These are phyloP conservation scores for Beauveria sp. DNA, from an alignment of 2,329 filamentous ascomycete genomes.

Conservation along the genomic window DNA sequence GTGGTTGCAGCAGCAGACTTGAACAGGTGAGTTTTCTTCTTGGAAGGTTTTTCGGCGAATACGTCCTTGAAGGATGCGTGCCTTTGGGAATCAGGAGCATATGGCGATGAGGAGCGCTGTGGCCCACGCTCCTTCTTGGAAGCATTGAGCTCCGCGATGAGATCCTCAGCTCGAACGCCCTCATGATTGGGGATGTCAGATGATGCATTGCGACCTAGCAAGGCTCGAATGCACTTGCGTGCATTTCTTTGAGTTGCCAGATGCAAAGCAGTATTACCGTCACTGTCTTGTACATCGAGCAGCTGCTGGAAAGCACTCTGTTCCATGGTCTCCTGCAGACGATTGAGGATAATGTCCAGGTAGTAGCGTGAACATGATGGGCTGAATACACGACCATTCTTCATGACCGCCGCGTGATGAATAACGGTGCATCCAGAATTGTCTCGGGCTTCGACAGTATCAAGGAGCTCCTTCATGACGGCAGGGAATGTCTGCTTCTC, in stretches of 20 bases:
- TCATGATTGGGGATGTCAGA: slow-evolving; percentile 76
- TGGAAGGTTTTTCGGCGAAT: slow-evolving; percentile 33
- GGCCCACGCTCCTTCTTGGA: slow-evolving; percentile 58
- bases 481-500: slow-evolving; percentile 86
- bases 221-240: slow-evolving; percentile 77
- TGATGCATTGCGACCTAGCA: slow-evolving; percentile 71
- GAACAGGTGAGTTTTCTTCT: slow-evolving; percentile 36
- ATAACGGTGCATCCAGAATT: slow-evolving; percentile 80
- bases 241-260: slow-evolving; percentile 74
- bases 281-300: slow-evolving; percentile 73
- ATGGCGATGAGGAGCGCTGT: slow-evolving; percentile 69
- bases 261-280: slow-evolving; percentile 80
- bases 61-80: slow-evolving; percentile 47
- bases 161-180: slow-evolving; percentile 75
- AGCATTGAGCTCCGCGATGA: slow-evolving; percentile 70
- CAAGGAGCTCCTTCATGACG: slow-evolving; percentile 74
- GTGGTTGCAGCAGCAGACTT: slow-evolving; percentile 60
- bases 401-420: slow-evolving; percentile 87
- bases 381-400: slow-evolving; percentile 71
- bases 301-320: slow-evolving; percentile 69
- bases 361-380: slow-evolving; percentile 90
- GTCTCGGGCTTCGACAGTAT: slow-evolving; percentile 74
- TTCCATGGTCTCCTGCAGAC: slow-evolving; percentile 69
- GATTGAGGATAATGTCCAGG: slow-evolving; percentile 82
- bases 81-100: slow-evolving; percentile 53